These are phyloP conservation scores for Lentithecium fluviatile DNA, from an alignment of 495 filamentous ascomycete species.

Conservation along the genomic window DNA sequence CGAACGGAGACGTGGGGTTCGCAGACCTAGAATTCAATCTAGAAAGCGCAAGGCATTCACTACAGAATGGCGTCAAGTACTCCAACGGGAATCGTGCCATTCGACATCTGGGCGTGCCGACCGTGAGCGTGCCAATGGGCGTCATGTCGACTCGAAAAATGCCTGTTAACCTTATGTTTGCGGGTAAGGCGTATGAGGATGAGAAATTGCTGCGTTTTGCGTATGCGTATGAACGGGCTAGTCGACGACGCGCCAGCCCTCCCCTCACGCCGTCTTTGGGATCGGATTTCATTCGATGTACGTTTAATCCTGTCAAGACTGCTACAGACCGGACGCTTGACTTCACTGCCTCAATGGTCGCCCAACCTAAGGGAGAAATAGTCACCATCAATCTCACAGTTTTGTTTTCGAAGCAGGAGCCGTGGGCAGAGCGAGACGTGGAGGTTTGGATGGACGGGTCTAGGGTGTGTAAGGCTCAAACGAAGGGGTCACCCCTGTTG, in stretches of 20 bases:
- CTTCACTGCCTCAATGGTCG: not conserved
- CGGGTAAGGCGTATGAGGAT: constrained; percentile 40
- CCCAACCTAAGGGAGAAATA: not conserved
- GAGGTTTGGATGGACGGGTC: not conserved
- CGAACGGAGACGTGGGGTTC: constrained; percentile 39
- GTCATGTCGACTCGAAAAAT: constrained; percentile 30
- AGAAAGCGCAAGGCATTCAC: constrained; percentile 30
- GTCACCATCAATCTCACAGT: not conserved
- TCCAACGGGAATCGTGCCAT: constrained; percentile 42
- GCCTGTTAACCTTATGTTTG: constrained; percentile 43
- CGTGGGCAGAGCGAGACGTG: not conserved
- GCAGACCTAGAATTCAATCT: constrained; percentile 38
- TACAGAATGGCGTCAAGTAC: constrained; percentile 41
- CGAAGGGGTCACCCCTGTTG: not conserved
- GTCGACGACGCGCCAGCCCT: not conserved
- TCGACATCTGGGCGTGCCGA: constrained; percentile 42
- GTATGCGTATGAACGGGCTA: constrained; percentile 39
- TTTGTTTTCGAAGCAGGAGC: not conserved
- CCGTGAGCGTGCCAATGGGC: constrained; percentile 41
- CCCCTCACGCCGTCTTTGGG: not conserved
- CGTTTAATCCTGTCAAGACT: not conserved
- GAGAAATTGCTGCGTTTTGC: constrained; percentile 38
- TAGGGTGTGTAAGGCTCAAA: not conserved
- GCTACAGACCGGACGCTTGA: not conserved
- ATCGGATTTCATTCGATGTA: not conserved